Conservation (phyloP, 2,329 filamentous ascomycete species). For the Colletotrichum abscissum region DNA sequence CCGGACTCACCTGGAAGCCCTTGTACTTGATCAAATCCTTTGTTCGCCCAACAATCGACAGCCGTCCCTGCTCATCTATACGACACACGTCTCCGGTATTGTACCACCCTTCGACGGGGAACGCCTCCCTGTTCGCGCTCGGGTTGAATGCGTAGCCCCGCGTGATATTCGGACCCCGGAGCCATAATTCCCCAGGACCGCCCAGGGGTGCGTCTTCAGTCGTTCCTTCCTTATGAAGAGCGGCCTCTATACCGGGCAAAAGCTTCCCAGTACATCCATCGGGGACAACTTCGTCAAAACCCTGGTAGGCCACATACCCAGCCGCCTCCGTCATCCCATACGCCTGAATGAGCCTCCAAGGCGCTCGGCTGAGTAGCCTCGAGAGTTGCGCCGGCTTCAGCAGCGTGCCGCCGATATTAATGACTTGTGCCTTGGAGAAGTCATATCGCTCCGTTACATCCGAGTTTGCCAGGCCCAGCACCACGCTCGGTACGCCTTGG, state of each 20-base stretch:
- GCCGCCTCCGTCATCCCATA: constrained; percentile 60
- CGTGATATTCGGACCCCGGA: constrained; percentile 56
- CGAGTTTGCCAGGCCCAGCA: constrained; percentile 49
- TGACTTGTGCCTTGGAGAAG: constrained; percentile 49
- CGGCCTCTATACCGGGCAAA: constrained; percentile 52
- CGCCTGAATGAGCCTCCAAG: constrained; percentile 53
- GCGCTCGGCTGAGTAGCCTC: constrained; percentile 43
- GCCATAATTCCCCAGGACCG: constrained; percentile 54
- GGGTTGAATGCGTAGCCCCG: constrained; percentile 53
- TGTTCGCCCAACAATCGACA: constrained; percentile 50
- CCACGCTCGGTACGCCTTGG: constrained; percentile 53
- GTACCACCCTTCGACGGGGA: constrained; percentile 53
- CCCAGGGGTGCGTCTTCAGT: constrained; percentile 48
- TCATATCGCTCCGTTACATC: constrained; percentile 49
- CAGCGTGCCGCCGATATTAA: constrained; percentile 49
- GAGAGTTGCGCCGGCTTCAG: constrained; percentile 48
- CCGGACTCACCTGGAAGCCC: constrained; percentile 52
- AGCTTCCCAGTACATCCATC: constrained; percentile 49
- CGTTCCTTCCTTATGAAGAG: constrained; percentile 50
- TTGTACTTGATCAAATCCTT: constrained; percentile 57
- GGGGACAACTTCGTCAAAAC: constrained; percentile 44
- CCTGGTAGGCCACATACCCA: constrained; percentile 55
- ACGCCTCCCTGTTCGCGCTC: constrained; percentile 49
- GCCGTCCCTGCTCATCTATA: constrained; percentile 44
- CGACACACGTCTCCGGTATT: constrained; percentile 58